phyloP scores from a whole-genome alignment of 192 early-diverging fungal species.

The Coemansia javaensis region DNA sequence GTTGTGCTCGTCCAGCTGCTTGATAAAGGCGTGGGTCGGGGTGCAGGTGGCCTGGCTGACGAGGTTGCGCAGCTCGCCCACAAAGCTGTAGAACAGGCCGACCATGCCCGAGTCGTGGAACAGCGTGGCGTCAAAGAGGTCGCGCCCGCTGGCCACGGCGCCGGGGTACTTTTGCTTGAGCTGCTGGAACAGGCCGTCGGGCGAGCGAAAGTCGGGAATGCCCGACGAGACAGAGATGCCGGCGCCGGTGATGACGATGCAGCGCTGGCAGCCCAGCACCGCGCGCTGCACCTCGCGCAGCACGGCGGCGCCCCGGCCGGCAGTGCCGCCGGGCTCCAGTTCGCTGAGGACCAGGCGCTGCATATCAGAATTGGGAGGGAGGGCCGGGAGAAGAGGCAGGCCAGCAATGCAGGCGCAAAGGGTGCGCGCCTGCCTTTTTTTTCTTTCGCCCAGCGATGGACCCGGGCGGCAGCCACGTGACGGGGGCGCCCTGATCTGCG shows the following conservation, averaged over 20 bases:
- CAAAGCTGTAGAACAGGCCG: slow-evolving; percentile 61
- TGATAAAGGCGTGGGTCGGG: slow-evolving; percentile 82
- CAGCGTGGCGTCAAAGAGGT: slow-evolving; percentile 90
- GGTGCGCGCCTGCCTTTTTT: too few relatives aligned
- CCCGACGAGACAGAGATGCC: slow-evolving; percentile 92
- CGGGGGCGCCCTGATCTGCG: too few relatives aligned
- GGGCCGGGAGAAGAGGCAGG: too few relatives aligned
- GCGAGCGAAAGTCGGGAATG: slow-evolving; percentile 95
- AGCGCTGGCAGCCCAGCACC: slow-evolving; percentile 34
- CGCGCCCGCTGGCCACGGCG: slow-evolving; percentile 73
- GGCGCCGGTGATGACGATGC: slow-evolving; percentile 54
- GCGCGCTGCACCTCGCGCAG: slow-evolving; percentile 30
- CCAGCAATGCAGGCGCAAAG: too few relatives aligned
- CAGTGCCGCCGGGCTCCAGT: background rate
- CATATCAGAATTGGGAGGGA: too few relatives aligned
- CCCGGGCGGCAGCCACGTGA: too few relatives aligned
- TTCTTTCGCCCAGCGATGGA: too few relatives aligned
- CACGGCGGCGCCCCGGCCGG: background rate
- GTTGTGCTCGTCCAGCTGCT: slow-evolving; percentile 63
- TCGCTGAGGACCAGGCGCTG: slow-evolving; percentile 18
- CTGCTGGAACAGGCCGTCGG: slow-evolving; percentile 84
- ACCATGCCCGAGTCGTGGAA: slow-evolving; percentile 68
- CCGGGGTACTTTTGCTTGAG: slow-evolving; percentile 68
- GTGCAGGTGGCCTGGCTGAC: slow-evolving; percentile 71
- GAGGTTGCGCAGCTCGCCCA: slow-evolving; percentile 77